These are phyloP conservation scores for Torulaspora microellipsoides DNA, from an alignment of 805 yeast genomes.

Conservation along the genomic window DNA sequence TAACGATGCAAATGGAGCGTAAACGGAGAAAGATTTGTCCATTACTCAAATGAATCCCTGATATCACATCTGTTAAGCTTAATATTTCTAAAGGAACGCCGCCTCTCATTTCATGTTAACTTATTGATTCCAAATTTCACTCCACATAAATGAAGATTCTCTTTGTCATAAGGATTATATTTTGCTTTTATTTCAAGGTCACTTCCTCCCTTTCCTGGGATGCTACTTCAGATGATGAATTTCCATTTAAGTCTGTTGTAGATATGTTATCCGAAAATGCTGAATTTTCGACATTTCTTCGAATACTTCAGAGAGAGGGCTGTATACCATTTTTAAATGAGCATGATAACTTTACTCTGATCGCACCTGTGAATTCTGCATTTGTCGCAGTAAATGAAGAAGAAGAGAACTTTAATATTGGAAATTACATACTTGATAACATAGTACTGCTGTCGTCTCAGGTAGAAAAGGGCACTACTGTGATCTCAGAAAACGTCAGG, in stretches of 20 bases:
- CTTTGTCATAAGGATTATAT: too few relatives aligned
- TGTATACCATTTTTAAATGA: constrained; percentile 57
- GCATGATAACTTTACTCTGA: constrained; percentile 59
- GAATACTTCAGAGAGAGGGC: constrained; percentile 57
- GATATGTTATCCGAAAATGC: constrained; percentile 66
- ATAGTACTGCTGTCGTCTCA: constrained; percentile 33
- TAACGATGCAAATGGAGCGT: too few relatives aligned
- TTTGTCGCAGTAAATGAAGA: constrained; percentile 36
- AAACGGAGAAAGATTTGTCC: too few relatives aligned
- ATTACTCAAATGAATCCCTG: too few relatives aligned
- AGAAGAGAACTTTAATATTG: constrained; percentile 17
- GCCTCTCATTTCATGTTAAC: too few relatives aligned
- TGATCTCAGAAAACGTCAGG: constrained; percentile 16
- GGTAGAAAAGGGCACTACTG: constrained; percentile 16
- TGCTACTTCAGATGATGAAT: constrained; percentile 10
- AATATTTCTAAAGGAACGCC: too few relatives aligned
- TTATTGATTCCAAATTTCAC: too few relatives aligned
- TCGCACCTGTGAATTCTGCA: constrained; percentile 81
- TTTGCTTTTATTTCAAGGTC: too few relatives aligned
- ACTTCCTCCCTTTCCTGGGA: too few relatives aligned
- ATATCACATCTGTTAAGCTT: too few relatives aligned
- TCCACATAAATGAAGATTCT: too few relatives aligned
- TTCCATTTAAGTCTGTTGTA: constrained; percentile 45
- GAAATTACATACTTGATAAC: constrained; percentile 33
- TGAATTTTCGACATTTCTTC: constrained; percentile 60